A percentile compares a stretch with the other conserved stretches of the same genome.
Conservation (phyloP, 2,329 filamentous ascomycete species). For the Cytospora mali region DNA sequence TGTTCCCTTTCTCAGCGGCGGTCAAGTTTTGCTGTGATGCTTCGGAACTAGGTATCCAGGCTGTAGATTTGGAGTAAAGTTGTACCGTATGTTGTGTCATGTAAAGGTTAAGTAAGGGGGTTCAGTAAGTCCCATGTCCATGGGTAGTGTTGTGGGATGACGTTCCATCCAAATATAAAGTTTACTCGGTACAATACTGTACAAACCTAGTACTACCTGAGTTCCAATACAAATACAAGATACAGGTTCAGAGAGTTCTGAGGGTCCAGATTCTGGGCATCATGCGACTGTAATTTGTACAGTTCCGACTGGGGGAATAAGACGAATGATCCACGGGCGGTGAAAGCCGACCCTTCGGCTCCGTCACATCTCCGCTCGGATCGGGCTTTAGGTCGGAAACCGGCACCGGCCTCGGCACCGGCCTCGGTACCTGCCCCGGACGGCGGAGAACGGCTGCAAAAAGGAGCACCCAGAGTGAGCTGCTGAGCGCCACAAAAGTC, state of each 20-base stretch:
- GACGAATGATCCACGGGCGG: not conserved
- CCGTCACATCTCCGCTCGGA: constrained; percentile 10
- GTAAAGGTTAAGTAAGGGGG: too few species aligned
- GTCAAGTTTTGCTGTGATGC: too few species aligned
- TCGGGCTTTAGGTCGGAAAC: not conserved
- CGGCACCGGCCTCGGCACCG: not conserved
- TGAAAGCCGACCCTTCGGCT: constrained; percentile 13
- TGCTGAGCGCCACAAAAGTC: constrained; percentile 1
- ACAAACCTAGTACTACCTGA: too few species aligned
- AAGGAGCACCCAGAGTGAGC: not conserved
- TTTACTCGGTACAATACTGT: too few species aligned
- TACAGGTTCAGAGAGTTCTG: not conserved
- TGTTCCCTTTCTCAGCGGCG: too few species aligned
- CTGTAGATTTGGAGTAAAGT: too few species aligned
- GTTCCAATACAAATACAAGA: too few species aligned
- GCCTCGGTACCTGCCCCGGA: not conserved
- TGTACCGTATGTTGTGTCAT: too few species aligned
- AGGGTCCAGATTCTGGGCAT: not conserved
- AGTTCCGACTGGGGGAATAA: not conserved
- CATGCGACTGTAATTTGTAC: not conserved
- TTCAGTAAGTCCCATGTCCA: too few species aligned
- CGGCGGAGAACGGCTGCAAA: not conserved
- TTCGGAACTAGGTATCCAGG: too few species aligned
- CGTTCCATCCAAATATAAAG: not conserved
- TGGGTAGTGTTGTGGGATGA: not conserved